These are phyloP conservation scores for Neofusicoccum kwambonambiense DNA, from an alignment of 2,329 filamentous ascomycete genomes.

Conservation along the genomic window DNA sequence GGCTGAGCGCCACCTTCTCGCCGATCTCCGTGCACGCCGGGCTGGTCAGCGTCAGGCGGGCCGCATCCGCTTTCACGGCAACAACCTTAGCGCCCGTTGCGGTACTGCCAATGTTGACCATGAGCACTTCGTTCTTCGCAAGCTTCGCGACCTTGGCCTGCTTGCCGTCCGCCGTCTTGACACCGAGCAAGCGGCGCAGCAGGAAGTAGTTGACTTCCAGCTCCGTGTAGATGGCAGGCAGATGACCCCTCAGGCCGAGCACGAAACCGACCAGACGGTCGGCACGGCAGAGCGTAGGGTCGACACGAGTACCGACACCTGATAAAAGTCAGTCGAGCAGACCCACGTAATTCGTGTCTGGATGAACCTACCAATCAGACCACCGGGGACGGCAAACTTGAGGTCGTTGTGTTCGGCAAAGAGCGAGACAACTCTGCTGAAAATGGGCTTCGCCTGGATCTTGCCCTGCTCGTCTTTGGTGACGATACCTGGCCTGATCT, in stretches of 20 bases:
- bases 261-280: conserved; percentile 99
- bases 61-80: conserved; percentile 95
- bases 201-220: conserved; percentile 99
- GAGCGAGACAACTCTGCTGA: conserved; percentile 88
- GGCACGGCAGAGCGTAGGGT: conserved; percentile 96
- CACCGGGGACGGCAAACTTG: conserved; percentile 96
- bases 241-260: conserved; percentile 85
- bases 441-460: conserved; percentile 96
- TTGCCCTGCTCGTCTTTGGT: conserved; percentile 90
- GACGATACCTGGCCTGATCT: conserved; percentile 98
- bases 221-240: conserved; percentile 97
- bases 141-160: conserved; percentile 99
- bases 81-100: conserved; percentile 97
- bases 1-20: conserved; percentile 93
- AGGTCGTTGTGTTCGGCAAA: conserved; percentile 98
- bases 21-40: conserved; percentile 96
- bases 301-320: conserved; percentile 92
- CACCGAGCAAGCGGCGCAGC: conserved; percentile 87
- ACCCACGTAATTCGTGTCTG: neutral
- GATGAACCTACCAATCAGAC: conserved; percentile 66
- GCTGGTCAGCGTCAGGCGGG: conserved; percentile 88
- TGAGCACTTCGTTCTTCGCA: conserved; percentile 97
- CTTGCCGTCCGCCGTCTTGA: conserved; percentile 97
- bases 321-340: conserved; percentile 1
- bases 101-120: conserved; percentile 99